These are phyloP conservation scores for Grigorovia humatica DNA, from an alignment of 805 yeast genomes.

Conservation along the genomic window DNA sequence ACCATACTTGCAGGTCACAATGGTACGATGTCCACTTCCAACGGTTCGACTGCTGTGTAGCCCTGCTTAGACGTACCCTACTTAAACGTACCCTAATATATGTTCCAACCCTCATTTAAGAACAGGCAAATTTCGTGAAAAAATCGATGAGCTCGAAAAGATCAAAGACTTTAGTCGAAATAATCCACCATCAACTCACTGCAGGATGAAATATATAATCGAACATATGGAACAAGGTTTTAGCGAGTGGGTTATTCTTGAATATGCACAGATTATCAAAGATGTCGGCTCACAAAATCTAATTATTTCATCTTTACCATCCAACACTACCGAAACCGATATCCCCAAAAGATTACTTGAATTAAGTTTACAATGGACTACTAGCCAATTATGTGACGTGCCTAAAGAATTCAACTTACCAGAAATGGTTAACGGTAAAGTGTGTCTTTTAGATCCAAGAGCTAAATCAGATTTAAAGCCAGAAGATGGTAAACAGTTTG, in stretches of 20 bases:
- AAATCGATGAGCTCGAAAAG: too few relatives aligned
- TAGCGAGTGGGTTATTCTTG: conserved; percentile 91
- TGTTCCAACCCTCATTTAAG: too few relatives aligned
- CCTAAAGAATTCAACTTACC: conserved; percentile 34
- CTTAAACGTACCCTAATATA: too few relatives aligned
- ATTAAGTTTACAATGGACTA: conserved; percentile 73
- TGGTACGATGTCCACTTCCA: too few relatives aligned
- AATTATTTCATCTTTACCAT: conserved; percentile 66
- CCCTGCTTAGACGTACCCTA: too few relatives aligned
- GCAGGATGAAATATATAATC: conserved; percentile 72
- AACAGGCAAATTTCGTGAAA: too few relatives aligned
- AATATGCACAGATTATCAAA: conserved; percentile 68
- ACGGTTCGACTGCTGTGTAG: too few relatives aligned
- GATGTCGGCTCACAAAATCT: conserved; percentile 77
- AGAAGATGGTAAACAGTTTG: conserved; percentile 52
- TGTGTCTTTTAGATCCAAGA: conserved; percentile 83
- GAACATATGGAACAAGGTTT: conserved; percentile 98
- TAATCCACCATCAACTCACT: neutral
- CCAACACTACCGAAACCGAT: conserved; percentile 44
- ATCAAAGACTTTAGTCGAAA: too few relatives aligned
- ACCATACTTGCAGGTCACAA: too few relatives aligned
- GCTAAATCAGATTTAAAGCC: conserved; percentile 70
- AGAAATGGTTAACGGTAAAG: conserved; percentile 37
- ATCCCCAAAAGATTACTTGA: conserved; percentile 53
- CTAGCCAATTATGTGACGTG: conserved; percentile 49